Conservation (phyloP, 768 basidiomycete species). For the Aureoboletus auriporus region DNA sequence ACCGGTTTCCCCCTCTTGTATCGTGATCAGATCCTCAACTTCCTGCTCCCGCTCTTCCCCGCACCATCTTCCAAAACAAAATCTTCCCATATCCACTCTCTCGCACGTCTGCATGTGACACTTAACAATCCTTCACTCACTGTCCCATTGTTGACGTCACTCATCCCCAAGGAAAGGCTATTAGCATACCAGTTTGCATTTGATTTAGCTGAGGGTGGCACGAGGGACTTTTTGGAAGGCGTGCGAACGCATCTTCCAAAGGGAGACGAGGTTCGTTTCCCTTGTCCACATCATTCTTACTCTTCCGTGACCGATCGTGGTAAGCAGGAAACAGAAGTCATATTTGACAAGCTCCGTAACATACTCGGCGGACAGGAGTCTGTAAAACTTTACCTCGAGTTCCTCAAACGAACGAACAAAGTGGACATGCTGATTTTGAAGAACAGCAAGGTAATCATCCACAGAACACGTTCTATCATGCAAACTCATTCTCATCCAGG, state of each 20-base stretch:
- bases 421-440: constrained; percentile 89
- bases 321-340: constrained; percentile 51
- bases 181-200: constrained; percentile 95
- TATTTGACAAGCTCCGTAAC: constrained; percentile 70
- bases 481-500: constrained; percentile 41
- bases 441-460: constrained; percentile 70
- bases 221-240: constrained; percentile 86
- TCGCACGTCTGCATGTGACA: constrained; percentile 88
- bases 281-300: not conserved
- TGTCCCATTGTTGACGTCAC: constrained; percentile 63
- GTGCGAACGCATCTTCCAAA: constrained; percentile 67
- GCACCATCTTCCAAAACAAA: constrained; percentile 64
- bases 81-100: constrained; percentile 70
- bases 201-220: constrained; percentile 90
- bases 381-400: constrained; percentile 91
- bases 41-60: constrained; percentile 84
- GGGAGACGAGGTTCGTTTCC: constrained; percentile 52
- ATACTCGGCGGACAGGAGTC: constrained; percentile 91
- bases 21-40: constrained; percentile 75
- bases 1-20: constrained; percentile 85
- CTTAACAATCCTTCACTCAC: constrained; percentile 80
- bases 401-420: constrained; percentile 92
- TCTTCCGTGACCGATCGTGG: constrained; percentile 9
- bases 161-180: constrained; percentile 67
- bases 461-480: not conserved